Conservation (phyloP, 495 filamentous ascomycete genomes). For the Penicillium steckii region DNA sequence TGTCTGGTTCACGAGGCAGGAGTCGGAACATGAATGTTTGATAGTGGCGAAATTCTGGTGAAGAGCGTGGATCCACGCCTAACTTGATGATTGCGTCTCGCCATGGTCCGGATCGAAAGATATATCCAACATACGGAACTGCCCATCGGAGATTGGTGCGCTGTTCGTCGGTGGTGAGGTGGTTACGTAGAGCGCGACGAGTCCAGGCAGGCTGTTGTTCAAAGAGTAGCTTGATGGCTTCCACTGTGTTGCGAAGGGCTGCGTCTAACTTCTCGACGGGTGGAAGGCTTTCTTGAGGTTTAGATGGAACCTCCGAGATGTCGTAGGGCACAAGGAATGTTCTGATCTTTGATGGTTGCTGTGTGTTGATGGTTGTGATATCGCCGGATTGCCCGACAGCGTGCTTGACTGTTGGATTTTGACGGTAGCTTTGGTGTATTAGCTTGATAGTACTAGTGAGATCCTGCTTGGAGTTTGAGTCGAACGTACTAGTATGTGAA, state of each 20-base stretch:
- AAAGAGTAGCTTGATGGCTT: slow-evolving; percentile 58
- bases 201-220: slow-evolving; percentile 81
- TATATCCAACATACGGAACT: slow-evolving; percentile 78
- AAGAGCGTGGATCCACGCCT: slow-evolving; percentile 79
- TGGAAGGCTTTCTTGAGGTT: slow-evolving; percentile 49
- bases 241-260: slow-evolving; percentile 57
- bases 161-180: slow-evolving; percentile 45
- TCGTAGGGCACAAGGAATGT: slow-evolving; percentile 65
- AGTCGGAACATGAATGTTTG: slow-evolving; percentile 83
- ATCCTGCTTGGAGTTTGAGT: neutral
- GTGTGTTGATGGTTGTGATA: slow-evolving; percentile 51
- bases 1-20: slow-evolving; percentile 71
- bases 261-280: slow-evolving; percentile 45
- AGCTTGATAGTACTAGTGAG: no score
- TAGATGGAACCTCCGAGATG: slow-evolving; percentile 45
- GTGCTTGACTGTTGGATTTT: slow-evolving; percentile 58
- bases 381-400: slow-evolving; percentile 50
- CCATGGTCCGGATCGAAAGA: slow-evolving; percentile 88
- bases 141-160: slow-evolving; percentile 60
- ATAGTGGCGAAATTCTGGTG: slow-evolving; percentile 72
- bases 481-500: slow-evolving; percentile 58
- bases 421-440: slow-evolving; percentile 45
- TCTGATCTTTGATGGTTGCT: slow-evolving; percentile 47
- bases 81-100: slow-evolving; percentile 80
- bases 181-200: slow-evolving; percentile 72